phyloP scores from a whole-genome alignment of 2,329 filamentous ascomycete genomes.

The Fusarium mundagurra region DNA sequence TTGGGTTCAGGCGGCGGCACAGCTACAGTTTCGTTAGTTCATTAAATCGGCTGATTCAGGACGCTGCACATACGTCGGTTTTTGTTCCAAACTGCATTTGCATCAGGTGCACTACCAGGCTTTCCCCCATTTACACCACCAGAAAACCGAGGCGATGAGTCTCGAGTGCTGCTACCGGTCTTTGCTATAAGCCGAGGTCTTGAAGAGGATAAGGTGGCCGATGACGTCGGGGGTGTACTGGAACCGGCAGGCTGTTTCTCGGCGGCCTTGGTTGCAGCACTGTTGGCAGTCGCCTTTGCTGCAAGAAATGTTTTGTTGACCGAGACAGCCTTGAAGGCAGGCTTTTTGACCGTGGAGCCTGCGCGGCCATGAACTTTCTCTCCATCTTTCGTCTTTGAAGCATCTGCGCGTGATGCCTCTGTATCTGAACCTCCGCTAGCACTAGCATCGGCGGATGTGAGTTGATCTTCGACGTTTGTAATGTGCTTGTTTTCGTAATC shows the following conservation, averaged over 20 bases:
- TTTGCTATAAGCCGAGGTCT: conserved; percentile 82
- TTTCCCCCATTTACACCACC: conserved; percentile 66
- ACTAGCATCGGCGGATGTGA: conserved; percentile 73
- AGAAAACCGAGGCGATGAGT: conserved; percentile 57
- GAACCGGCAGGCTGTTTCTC: conserved; percentile 61
- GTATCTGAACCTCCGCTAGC: conserved; percentile 81
- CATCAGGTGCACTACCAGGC: conserved; percentile 70
- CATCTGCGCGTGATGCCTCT: conserved; percentile 71
- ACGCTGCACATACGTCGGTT: conserved; percentile 73
- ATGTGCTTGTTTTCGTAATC: conserved; percentile 68
- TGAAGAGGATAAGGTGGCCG: conserved; percentile 60
- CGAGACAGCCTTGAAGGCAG: conserved; percentile 84
- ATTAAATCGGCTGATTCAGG: background rate
- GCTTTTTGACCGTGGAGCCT: conserved; percentile 74
- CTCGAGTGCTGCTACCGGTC: conserved; percentile 69
- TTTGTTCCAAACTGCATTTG: conserved; percentile 86
- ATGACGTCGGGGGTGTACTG: conserved; percentile 57
- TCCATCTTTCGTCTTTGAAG: conserved; percentile 64
- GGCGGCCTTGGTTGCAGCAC: conserved; percentile 58
- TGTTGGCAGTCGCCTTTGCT: conserved; percentile 67
- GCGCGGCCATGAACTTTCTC: conserved; percentile 68
- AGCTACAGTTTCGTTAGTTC: conserved; percentile 54
- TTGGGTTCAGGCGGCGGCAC: conserved; percentile 76
- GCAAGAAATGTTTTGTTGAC: conserved; percentile 86
- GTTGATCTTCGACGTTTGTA: conserved; percentile 65